Evolutionary conservation across 2,329 filamentous ascomycete species (phyloP).

Genomic region (Ophiostoma ulmi): DNA sequence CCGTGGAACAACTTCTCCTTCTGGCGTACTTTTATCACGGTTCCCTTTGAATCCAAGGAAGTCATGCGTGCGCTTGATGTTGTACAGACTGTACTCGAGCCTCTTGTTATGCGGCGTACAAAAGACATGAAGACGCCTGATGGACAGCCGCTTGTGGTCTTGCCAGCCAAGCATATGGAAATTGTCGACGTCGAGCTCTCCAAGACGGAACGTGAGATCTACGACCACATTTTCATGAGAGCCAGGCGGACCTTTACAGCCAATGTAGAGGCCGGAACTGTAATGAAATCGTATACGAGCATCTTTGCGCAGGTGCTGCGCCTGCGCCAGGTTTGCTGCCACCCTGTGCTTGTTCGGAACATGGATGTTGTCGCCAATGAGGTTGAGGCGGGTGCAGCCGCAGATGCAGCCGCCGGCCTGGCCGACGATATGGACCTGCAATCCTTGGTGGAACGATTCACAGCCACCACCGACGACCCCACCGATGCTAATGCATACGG

Average conservation of each 20-base stretch:
- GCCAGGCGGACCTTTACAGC: slow-evolving; percentile 79
- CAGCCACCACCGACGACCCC: slow-evolving; percentile 58
- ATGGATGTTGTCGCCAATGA: slow-evolving; percentile 81
- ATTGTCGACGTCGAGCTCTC: slow-evolving; percentile 85
- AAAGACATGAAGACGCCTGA: slow-evolving; percentile 97
- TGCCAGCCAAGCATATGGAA: slow-evolving; percentile 76
- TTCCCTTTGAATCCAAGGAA: slow-evolving; percentile 92
- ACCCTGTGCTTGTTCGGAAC: slow-evolving; percentile 84
- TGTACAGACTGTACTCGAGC: slow-evolving; percentile 93
- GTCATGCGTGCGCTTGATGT: slow-evolving; percentile 92
- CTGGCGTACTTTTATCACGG: slow-evolving; percentile 98
- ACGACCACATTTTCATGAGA: slow-evolving; percentile 79
- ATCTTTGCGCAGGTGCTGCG: slow-evolving; percentile 96
- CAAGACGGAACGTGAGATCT: slow-evolving; percentile 79
- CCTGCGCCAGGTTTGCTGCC: slow-evolving; percentile 88
- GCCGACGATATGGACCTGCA: slow-evolving; percentile 95
- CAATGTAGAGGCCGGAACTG: slow-evolving; percentile 84
- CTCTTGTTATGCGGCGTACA: slow-evolving; percentile 87
- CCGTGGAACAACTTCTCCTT: slow-evolving; percentile 99
- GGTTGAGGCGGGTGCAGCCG: slow-evolving; percentile 70
- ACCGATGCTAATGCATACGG: slow-evolving; percentile 68
- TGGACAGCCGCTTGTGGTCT: slow-evolving; percentile 66
- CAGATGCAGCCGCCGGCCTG: slow-evolving; percentile 73
- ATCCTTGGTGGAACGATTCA: slow-evolving; percentile 78
- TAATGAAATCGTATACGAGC: slow-evolving; percentile 92